A percentile compares a stretch with the other conserved stretches of the same genome.
phyloP scores from a whole-genome alignment of 106 monocot genomes.

The Dendrobium chrysotoxum region DNA sequence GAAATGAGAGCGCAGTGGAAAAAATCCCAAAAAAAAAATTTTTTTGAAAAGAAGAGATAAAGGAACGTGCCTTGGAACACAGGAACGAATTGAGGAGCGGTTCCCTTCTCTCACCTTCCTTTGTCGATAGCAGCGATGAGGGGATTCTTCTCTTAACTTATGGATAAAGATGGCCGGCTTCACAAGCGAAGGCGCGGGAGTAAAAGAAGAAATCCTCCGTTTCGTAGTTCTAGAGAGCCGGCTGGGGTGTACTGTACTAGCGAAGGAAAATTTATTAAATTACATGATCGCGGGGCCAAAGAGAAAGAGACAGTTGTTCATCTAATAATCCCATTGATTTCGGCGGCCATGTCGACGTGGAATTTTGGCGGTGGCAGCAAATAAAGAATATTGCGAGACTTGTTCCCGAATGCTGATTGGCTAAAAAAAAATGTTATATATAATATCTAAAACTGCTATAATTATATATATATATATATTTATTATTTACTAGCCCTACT shows the following conservation, averaged over 20 bases:
- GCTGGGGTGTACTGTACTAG: neutral
- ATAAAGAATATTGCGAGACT: no score
- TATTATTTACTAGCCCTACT: no score
- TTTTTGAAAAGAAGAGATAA: neutral
- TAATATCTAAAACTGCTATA: no score
- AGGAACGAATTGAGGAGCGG: neutral
- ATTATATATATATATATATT: no score
- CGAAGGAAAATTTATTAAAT: no score
- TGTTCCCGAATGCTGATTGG: no score
- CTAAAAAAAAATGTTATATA: no score
- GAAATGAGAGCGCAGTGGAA: neutral
- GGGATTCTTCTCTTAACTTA: neutral
- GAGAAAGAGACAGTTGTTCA: no score
- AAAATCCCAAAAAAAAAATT: neutral
- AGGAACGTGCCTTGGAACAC: neutral
- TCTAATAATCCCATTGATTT: no score
- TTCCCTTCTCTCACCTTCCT: neutral
- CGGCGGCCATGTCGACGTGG: no score
- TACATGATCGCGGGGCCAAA: no score
- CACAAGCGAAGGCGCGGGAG: neutral
- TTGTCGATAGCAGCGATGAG: neutral
- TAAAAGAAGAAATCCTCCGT: neutral
- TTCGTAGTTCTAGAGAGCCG: neutral
- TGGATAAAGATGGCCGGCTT: neutral
- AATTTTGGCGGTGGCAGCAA: no score